A percentile compares a stretch with the other conserved stretches of the same genome.
Conservation (phyloP, 495 filamentous ascomycete species). For the Rhypophila decipiens region DNA sequence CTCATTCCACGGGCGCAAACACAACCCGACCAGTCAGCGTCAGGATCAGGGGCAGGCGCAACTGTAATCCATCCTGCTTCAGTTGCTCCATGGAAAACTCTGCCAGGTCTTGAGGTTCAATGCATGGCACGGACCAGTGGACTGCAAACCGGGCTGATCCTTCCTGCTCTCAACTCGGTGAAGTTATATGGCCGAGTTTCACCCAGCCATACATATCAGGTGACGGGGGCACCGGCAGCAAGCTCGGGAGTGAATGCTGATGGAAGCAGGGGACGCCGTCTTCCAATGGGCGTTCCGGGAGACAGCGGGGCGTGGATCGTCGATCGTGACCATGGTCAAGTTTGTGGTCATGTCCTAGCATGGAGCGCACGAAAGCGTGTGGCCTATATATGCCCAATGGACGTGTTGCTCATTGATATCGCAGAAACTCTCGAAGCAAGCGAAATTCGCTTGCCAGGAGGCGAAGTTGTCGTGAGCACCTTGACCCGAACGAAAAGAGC, state of each 20-base stretch:
- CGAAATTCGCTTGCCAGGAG: slow-evolving; percentile 47
- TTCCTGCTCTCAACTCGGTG: slow-evolving; percentile 68
- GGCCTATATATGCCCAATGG: slow-evolving; percentile 92
- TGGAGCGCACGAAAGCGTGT: slow-evolving; percentile 69
- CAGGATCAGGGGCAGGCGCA: neutral
- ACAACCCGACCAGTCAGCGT: no score
- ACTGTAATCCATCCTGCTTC: slow-evolving; percentile 31
- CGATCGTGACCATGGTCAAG: slow-evolving; percentile 67
- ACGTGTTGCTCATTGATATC: slow-evolving; percentile 81
- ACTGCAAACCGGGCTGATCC: slow-evolving; percentile 68
- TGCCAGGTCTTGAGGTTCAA: slow-evolving; percentile 72
- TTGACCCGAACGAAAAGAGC: neutral
- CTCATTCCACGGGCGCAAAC: slow-evolving; percentile 39
- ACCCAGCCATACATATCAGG: slow-evolving; percentile 74
- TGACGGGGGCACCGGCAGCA: slow-evolving; percentile 46
- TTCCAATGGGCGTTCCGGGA: slow-evolving; percentile 60
- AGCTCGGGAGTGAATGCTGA: slow-evolving; percentile 4
- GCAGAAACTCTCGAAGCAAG: slow-evolving; percentile 59
- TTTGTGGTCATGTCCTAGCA: slow-evolving; percentile 86
- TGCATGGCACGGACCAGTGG: slow-evolving; percentile 90
- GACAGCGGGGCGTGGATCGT: slow-evolving; percentile 94
- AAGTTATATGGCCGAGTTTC: slow-evolving; percentile 76
- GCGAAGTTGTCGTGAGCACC: slow-evolving; percentile 10
- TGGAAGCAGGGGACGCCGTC: neutral
- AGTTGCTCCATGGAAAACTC: slow-evolving; percentile 36